phyloP scores from a whole-genome alignment of 768 basidiomycete species.

The Collybia mongolica region DNA sequence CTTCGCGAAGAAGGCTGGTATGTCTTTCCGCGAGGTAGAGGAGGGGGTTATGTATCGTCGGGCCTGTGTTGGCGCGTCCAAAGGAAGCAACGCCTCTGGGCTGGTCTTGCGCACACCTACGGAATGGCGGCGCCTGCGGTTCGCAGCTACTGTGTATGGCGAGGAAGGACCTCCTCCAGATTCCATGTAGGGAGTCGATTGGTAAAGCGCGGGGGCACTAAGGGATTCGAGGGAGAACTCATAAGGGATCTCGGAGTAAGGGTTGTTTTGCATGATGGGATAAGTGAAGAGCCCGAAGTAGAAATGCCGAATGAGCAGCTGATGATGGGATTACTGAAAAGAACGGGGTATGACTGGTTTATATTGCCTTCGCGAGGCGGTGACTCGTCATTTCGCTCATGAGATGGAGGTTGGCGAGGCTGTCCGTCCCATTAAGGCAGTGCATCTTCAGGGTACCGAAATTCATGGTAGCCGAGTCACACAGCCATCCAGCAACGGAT shows the following conservation, averaged over 20 bases:
- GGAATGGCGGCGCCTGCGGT: constrained; percentile 13
- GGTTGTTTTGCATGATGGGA: constrained; percentile 21
- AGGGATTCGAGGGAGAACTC: constrained; percentile 16
- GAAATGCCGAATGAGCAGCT: neutral
- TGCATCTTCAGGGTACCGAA: too few relatives aligned
- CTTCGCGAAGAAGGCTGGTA: constrained; percentile 69
- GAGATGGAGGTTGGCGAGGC: too few relatives aligned
- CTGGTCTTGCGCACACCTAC: constrained; percentile 23
- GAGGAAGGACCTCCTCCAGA: constrained; percentile 3
- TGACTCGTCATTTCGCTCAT: too few relatives aligned
- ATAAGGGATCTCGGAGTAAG: constrained; percentile 16
- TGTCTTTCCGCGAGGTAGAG: constrained; percentile 72
- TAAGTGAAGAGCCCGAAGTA: constrained; percentile 4
- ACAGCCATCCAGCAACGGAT: too few relatives aligned
- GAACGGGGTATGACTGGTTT: neutral
- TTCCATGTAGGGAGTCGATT: constrained; percentile 9
- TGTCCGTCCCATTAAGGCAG: too few relatives aligned
- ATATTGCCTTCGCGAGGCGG: too few relatives aligned
- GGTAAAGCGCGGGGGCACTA: constrained; percentile 13
- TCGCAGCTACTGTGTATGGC: constrained; percentile 2
- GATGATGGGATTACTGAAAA: constrained; percentile 2
- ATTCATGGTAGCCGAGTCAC: too few relatives aligned
- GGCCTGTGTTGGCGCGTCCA: constrained; percentile 78
- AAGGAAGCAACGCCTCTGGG: constrained; percentile 61
- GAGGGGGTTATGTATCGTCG: constrained; percentile 76